Conservation (phyloP, 176 grass and related monocot species). For the Avena sativa region DNA sequence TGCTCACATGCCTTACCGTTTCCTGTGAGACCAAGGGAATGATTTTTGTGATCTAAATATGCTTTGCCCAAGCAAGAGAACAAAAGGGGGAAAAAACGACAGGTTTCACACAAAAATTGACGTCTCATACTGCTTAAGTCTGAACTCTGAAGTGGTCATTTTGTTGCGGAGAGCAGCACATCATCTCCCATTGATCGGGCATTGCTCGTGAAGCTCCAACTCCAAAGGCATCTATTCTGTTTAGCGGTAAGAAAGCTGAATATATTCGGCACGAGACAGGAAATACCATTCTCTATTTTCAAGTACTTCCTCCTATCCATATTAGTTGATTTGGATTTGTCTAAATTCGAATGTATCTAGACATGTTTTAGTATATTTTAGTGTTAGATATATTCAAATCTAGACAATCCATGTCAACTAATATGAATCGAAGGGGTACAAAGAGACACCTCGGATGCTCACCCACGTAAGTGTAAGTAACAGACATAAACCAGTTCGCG, state of each 20-base stretch:
- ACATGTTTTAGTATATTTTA: too few species aligned
- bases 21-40: neutral
- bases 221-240: neutral
- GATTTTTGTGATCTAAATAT: neutral
- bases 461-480: neutral
- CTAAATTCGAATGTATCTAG: too few species aligned
- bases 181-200: neutral
- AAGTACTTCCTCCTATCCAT: too few species aligned
- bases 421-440: too few species aligned
- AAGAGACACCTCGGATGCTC: neutral
- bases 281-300: too few species aligned
- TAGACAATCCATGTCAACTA: too few species aligned
- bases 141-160: neutral
- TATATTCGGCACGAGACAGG: neutral
- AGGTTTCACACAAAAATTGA: neutral
- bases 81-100: neutral
- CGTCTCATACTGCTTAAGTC: neutral
- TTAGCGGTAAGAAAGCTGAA: neutral
- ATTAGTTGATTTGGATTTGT: too few species aligned
- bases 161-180: neutral
- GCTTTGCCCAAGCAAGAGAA: neutral
- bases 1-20: neutral
- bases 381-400: too few species aligned
- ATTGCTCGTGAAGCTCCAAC: neutral
- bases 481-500: neutral